These are phyloP conservation scores for Fusarium sulawesiense DNA, from an alignment of 2,329 filamentous ascomycete genomes.

Conservation along the genomic window DNA sequence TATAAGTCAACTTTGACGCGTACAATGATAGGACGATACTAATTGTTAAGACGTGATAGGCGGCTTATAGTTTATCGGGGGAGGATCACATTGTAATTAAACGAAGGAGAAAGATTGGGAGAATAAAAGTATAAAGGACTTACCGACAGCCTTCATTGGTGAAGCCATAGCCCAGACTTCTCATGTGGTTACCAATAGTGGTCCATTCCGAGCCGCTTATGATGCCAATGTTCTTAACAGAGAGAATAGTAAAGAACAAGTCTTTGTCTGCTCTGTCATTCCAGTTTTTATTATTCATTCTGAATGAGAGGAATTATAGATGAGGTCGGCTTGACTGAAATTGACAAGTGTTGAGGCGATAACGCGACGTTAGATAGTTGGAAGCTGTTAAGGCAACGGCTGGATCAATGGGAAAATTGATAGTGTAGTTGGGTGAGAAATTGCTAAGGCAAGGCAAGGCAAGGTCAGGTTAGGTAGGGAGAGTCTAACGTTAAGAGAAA, in stretches of 20 bases:
- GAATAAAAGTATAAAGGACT: constrained; percentile 48
- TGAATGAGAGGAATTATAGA: constrained; percentile 13
- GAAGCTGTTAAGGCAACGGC: constrained; percentile 52
- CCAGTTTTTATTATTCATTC: constrained; percentile 69
- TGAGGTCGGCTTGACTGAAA: constrained; percentile 27
- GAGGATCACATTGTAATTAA: not conserved
- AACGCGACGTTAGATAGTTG: constrained; percentile 39
- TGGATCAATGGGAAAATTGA: constrained; percentile 55
- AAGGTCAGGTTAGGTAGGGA: constrained; percentile 29
- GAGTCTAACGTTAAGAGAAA: constrained; percentile 21
- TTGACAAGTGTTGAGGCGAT: constrained; percentile 24
- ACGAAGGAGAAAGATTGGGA: not conserved
- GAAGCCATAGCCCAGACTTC: constrained; percentile 69
- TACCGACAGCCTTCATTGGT: constrained; percentile 74
- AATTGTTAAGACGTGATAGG: constrained; percentile 15
- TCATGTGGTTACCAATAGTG: constrained; percentile 71
- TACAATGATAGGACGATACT: constrained; percentile 5
- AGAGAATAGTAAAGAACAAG: constrained; percentile 71
- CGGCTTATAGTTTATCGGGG: not conserved
- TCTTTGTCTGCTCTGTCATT: constrained; percentile 71
- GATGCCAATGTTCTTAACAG: constrained; percentile 71
- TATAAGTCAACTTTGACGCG: constrained; percentile 26
- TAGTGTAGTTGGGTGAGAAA: constrained; percentile 56
- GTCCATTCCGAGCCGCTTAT: constrained; percentile 73
- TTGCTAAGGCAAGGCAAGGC: constrained; percentile 40